Base-by-base conservation (phyloP, 768 basidiomycete species). In the Vishniacozyma victoriae region DNA sequence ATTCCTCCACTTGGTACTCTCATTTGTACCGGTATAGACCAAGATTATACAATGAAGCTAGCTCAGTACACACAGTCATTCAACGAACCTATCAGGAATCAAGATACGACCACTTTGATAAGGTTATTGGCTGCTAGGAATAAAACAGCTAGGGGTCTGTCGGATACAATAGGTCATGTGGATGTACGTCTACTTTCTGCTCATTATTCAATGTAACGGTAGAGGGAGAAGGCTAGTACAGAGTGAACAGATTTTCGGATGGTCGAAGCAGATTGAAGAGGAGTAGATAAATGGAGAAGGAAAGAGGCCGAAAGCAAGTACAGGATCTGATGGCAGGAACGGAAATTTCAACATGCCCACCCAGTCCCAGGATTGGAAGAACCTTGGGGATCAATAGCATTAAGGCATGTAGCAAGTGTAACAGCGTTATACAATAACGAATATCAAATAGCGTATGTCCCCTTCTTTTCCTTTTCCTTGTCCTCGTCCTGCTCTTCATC, bases 331-430 rank as follows among this genome's bases (percentile, higher is more conserved):
- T 33, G 14, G 16, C 27, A 67, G 64, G 62, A 63, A 16, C 38
- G 59, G 18, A 42, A 62, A 35, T 44, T 67, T 7, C 19, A 35
- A 13, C 58, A 63, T 52, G 59, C 64, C 61, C 47, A 52, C 54
- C 9, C 46, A 64, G 20, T 50, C 55, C 12, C n/a, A n/a, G n/a
- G n/a, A n/a, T n/a, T n/a, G n/a, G n/a, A n/a, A n/a, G 66, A 64
- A 40, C 66, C 66, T 25, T 68, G 66, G 66, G 66, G 64, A 35
- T 55, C 39, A 16, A 64, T 68, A 52, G 66, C 62, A 3, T 41
- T 60, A 4, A 31, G 62, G 41, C 66, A 68, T 52, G 64, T 62
- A 41, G 66, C 62, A 23, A 57, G 57, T 39, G 60, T 68, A 3
- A 31, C 58, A 38, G 57, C 59, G 12, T 24, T 64, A 27, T 60